Conservation (phyloP, 139 green algal genomes). For the Ettlia oleoabundans region DNA sequence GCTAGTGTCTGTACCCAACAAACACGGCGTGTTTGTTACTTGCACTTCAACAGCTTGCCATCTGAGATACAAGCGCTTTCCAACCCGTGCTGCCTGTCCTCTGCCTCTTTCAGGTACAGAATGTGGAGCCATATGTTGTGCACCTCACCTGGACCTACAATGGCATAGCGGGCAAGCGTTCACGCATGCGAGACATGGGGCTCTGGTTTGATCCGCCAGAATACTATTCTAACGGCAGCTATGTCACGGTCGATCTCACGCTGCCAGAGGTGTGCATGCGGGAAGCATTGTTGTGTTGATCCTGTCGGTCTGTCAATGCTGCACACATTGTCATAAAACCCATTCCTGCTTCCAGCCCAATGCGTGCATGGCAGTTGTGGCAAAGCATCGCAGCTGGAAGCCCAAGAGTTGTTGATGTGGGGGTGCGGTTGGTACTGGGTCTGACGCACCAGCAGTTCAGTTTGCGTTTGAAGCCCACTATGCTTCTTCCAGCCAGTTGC, state of each 20-base stretch:
- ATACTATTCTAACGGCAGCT: not conserved
- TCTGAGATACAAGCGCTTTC: no score
- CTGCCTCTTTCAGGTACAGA: not conserved
- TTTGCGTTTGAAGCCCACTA: no score
- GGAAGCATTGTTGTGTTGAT: not conserved
- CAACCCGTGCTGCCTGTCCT: no score
- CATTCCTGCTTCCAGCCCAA: not conserved
- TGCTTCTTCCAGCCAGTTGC: no score
- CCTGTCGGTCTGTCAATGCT: not conserved
- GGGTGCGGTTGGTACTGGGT: no score
- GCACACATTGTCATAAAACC: not conserved
- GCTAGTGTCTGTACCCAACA: no score
- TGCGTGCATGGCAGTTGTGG: no score
- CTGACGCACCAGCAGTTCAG: no score
- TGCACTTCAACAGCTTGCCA: not conserved
- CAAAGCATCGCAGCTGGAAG: no score
- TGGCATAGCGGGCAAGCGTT: conserved; percentile 9
- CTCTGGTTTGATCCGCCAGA: conserved; percentile 24
- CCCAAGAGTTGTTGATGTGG: no score
- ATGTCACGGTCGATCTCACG: conserved; percentile 9
- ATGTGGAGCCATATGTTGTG: conserved; percentile 8
- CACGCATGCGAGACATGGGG: conserved; percentile 38
- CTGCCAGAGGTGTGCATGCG: conserved; percentile 21
- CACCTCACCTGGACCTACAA: conserved; percentile 44
- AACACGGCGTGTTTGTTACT: no score